These are phyloP conservation scores for Tetrahymena malaccensis DNA, from an alignment of 73 alveolate genomes.

Conservation along the genomic window DNA sequence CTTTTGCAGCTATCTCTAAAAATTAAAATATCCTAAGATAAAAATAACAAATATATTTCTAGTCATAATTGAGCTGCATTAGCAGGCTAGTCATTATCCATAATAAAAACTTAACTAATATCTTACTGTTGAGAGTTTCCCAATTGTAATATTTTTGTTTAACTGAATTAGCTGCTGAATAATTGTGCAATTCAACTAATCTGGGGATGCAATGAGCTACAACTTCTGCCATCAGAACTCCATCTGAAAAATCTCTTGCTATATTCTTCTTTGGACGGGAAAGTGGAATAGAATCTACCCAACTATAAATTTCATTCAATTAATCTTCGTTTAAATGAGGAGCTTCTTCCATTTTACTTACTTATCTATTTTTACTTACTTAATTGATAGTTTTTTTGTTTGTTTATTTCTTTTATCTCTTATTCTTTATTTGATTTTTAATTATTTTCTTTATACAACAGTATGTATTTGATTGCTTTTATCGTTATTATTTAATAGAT, in stretches of 20 bases:
- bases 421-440: background rate
- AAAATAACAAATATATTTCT: background rate
- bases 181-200: slow-evolving; percentile 78
- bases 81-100: background rate
- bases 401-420: background rate
- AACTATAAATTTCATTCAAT: slow-evolving; percentile 78
- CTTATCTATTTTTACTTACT: background rate
- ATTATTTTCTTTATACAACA: background rate
- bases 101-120: background rate
- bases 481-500: background rate
- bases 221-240: slow-evolving; percentile 79
- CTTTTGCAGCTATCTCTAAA: background rate
- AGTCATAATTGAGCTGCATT: background rate
- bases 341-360: background rate
- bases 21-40: background rate
- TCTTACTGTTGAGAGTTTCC: slow-evolving; percentile 46
- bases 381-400: background rate
- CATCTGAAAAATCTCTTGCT: slow-evolving; percentile 92
- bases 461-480: background rate
- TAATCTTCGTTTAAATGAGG: slow-evolving; percentile 54
- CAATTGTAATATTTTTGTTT: slow-evolving; percentile 51
- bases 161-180: slow-evolving; percentile 51
- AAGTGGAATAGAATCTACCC: slow-evolving; percentile 89
- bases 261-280: slow-evolving; percentile 87
- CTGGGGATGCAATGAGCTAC: slow-evolving; percentile 70